Base-by-base conservation (phyloP, 805 yeast species). In the Saturnispora saitoi region DNA sequence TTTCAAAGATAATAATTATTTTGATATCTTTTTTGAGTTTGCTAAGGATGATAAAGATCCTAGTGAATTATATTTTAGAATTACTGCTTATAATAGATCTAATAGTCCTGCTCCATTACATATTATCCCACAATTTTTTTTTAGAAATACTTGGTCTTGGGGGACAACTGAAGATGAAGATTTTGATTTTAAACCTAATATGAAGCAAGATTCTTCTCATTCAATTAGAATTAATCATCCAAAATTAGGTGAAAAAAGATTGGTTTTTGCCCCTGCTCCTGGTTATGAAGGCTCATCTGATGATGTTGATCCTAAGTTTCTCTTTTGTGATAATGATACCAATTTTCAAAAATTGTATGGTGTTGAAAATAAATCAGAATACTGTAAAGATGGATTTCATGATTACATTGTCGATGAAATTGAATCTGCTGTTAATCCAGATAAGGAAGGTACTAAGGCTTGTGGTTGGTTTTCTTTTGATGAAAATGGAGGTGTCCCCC, bases 111-210 rank as follows among this genome's bases (percentile, higher is more conserved):
- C 96, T n/a, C 95, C 95, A 2, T 70, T 89, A 51, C 95, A 88
- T 65, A 75, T 90, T 40, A 66, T 86, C 52, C 97, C 97, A 9
- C 96, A 89, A 56, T 67, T 86, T 29, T 79, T 81, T 55, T 86
- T 82, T 67, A 76, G 96, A 68, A 89, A 89, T 67, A 86, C 93
- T 14, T 89, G 97, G 97, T 70, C 83, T n/a, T 89, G 96, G 96
- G 87, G 90, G 42, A 68, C 73, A 11, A 70, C 70, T n/a, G 58
- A 60, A 38, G 64, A 62, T 48, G 32, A 42, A 15, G 24, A 15
- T 11, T 34, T 39, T 4, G 46, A 43, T 38, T 36, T 37, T 4
- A 80, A 77, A 53, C 88, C 89, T 11, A 58, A 63, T 14, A 61
- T 79, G 54, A 65, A 63, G 37, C 63, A 68, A 42, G 70, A 68